Conservation (phyloP, 169 alveolate species). For the Eimeria acervulina region DNA sequence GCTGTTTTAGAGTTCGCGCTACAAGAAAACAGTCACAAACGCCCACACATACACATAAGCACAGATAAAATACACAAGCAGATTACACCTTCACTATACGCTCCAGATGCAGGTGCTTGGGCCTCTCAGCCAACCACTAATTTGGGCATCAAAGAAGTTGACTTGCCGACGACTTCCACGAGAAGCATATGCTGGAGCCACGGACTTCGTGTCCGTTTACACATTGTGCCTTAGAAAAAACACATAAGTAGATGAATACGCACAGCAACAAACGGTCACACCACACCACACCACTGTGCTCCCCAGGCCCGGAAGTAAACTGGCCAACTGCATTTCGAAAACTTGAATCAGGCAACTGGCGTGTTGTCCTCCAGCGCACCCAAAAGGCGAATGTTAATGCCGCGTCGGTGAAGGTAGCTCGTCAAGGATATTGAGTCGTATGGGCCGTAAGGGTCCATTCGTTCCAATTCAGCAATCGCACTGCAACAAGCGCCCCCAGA, state of each 20-base stretch:
- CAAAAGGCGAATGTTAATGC: constrained; percentile 77
- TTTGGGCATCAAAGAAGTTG: not conserved
- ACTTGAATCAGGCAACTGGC: not conserved
- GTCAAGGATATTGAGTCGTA: constrained; percentile 74
- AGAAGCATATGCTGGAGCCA: constrained; percentile 81
- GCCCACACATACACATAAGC: not conserved
- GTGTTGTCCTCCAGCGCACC: constrained; percentile 36
- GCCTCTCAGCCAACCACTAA: not conserved
- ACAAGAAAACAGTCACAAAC: not conserved
- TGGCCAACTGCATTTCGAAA: constrained; percentile 1
- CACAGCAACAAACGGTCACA: not conserved
- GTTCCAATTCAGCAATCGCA: constrained; percentile 74
- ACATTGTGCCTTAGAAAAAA: constrained; percentile 52
- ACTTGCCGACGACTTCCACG: constrained; percentile 78
- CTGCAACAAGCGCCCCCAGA: constrained; percentile 18
- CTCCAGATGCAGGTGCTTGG: not conserved
- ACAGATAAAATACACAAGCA: not conserved
- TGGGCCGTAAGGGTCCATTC: constrained; percentile 75
- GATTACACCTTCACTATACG: not conserved
- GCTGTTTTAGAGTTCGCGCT: constrained; percentile 81
- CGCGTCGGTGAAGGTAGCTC: constrained; percentile 64
- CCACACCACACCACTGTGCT: not conserved
- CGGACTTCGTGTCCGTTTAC: constrained; percentile 65
- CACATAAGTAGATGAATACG: not conserved
- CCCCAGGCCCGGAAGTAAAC: not conserved